Conservation (phyloP, 1,284 basidiomycete genomes). For the Boletus semigastroideus region DNA sequence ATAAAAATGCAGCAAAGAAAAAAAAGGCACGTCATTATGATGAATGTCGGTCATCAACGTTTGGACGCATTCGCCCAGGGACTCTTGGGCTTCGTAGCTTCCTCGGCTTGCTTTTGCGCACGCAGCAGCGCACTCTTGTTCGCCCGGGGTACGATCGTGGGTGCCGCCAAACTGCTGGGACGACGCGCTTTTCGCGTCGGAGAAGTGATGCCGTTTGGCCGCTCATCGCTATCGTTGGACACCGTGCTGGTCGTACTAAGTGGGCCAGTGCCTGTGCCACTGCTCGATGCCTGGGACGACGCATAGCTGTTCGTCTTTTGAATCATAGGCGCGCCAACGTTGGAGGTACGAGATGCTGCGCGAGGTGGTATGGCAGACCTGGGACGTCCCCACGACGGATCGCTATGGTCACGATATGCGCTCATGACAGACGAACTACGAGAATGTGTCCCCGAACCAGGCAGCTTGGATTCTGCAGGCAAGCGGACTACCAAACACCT, state of each 20-base stretch:
- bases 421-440: conserved; percentile 41
- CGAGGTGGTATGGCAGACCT: conserved; percentile 28
- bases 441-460: conserved; percentile 37
- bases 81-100: conserved; percentile 33
- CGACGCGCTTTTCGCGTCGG: conserved; percentile 36
- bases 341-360: conserved; percentile 26
- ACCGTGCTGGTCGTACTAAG: conserved; percentile 26
- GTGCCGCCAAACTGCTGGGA: conserved; percentile 54
- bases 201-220: conserved; percentile 17
- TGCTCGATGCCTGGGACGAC: conserved; percentile 32
- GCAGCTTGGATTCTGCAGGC: conserved; percentile 41
- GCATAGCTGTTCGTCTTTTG: conserved; percentile 18
- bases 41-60: conserved; percentile 16
- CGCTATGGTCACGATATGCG: conserved; percentile 21
- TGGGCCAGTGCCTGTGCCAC: conserved; percentile 28
- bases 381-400: conserved; percentile 17
- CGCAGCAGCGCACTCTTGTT: conserved; percentile 76
- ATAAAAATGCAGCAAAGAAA: background rate
- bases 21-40: background rate
- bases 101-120: conserved; percentile 49
- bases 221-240: conserved; percentile 20
- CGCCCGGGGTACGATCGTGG: conserved; percentile 62
- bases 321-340: conserved; percentile 1
- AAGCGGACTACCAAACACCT: conserved; percentile 39
- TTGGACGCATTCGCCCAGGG: conserved; percentile 33